Percentiles rank a stretch among this genome's conserved stretches.
Evolutionary conservation across 768 basidiomycete genomes (phyloP).

Genomic region (Sistotremastrum niveocremeum): DNA sequence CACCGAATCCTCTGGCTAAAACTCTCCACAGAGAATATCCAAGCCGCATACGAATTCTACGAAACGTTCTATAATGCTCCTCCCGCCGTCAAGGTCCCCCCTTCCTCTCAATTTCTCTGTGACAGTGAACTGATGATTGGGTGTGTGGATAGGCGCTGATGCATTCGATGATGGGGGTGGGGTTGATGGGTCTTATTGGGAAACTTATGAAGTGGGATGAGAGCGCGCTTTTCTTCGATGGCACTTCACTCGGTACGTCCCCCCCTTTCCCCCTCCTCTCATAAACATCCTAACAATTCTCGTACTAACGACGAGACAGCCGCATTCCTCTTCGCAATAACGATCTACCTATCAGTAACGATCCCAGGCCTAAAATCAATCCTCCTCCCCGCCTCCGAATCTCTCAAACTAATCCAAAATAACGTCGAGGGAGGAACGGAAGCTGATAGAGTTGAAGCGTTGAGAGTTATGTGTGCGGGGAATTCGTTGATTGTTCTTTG

Average conservation of each 20-base stretch:
- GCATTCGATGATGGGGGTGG: slow-evolving; percentile 73
- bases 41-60: slow-evolving; percentile 83
- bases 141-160: slow-evolving; percentile 60
- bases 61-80: slow-evolving; percentile 88
- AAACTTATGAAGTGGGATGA: slow-evolving; percentile 86
- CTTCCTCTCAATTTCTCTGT: neutral
- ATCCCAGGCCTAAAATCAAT: slow-evolving; percentile 69
- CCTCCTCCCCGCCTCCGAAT: slow-evolving; percentile 34
- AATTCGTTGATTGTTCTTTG: slow-evolving; percentile 72
- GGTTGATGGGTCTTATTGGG: slow-evolving; percentile 55
- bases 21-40: slow-evolving; percentile 47
- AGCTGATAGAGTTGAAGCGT: slow-evolving; percentile 59
- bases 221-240: slow-evolving; percentile 92
- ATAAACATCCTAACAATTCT: neutral
- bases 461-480: slow-evolving; percentile 72
- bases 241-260: slow-evolving; percentile 64
- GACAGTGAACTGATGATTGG: neutral
- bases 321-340: slow-evolving; percentile 59
- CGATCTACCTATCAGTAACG: slow-evolving; percentile 74
- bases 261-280: slow-evolving; percentile 1
- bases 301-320: slow-evolving; percentile 25
- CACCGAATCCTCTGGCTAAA: slow-evolving; percentile 66
- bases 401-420: too few species aligned
- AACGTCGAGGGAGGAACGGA: slow-evolving; percentile 36
- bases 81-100: slow-evolving; percentile 73